Evolutionary conservation across 2,329 filamentous ascomycete genomes (phyloP), one percentile per base, ranked within the genome.

Genomic region (Pseudocercospora vitis): DNA sequence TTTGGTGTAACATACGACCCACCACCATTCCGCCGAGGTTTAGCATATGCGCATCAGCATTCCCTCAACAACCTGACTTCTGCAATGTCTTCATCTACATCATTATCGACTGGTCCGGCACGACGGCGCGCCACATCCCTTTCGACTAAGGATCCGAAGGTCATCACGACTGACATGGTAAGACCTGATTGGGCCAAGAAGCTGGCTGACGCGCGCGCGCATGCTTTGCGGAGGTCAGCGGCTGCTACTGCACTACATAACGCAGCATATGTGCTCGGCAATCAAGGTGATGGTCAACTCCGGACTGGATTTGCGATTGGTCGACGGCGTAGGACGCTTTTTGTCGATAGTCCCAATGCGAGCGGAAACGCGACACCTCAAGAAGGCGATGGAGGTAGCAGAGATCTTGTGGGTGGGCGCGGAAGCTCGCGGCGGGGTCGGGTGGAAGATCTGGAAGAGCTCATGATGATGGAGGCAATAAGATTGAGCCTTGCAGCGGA

Each of bases 381-480:
- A 33, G 67, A 70, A 46, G 65, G 63, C 56, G 56, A 54, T 52
- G 52, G 63, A 28, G 57, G 57, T 23, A 55, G 68, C 52, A 67
- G 51, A 48, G 73, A 74, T 53, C 55, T 74, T 4, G 68, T 66
- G 28, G 65, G 71, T 26, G 73, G 70, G 11, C 71, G 79, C 6
- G 70, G 72, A 14, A 80, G 78, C 61, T 81, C 80, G 29, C 74
- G 85, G 55, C 75, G 83, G 57, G 81, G 72, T 52, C 80, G 89
- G 24, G 83, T 95, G 68, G 89, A 95, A 18, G 91, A 97, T 63
- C 79, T 97, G 0, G 94, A 99, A 69, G 92, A 96, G 45, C 88
- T 99, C 77, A 99, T 99, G 94, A 91, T 97, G 78, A 90, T 94
- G 79, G 94, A 99, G 70, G 94, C 94, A 0, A 95, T 99, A 44